Base-by-base conservation (phyloP, 2,329 filamentous ascomycete species). In the Emergomyces orientalis region DNA sequence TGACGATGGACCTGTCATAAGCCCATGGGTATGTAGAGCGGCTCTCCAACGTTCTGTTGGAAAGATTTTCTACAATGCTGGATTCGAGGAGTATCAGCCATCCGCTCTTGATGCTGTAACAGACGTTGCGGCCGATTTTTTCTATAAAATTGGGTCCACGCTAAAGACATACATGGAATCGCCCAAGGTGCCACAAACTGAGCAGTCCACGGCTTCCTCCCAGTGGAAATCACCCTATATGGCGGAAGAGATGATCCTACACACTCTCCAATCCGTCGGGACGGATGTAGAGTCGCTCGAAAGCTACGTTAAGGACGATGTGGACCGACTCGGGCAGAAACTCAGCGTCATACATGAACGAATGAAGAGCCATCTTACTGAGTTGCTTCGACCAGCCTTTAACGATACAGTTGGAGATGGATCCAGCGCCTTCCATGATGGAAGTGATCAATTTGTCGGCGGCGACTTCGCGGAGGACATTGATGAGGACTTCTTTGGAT, bases 381-480 rank as follows among this genome's bases (percentile, higher is more conserved):
- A 99, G 71, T 84, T 99, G 30, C 81, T 99, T 63, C 90, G 94
- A 30, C 94, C 94, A 57, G 94, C 93, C 34, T 83, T 99, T 60
- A 84, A 86, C 59, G 90, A 96, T 70, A 86, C 84, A 54, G 88
- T 89, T 43, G 84, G 85, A 39, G 94, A 97, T 72, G 94, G 92
- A 43, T 91, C 88, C 4, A 89, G 88, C 63, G 90, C 91, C 7
- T 99, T 99, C 81, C 91, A 95, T 66, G 94, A 99, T 70, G 93
- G 92, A 67, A 96, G 91, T 75, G 94, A 99, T 67, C 94, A 97
- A 73, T 99, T 97, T 69, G 87, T 97, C 57, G 91, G 90, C 55
- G 94, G 94, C 65, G 94, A 99, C 75, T 99, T 99, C 74, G 94
- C 94, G 0, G 94, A 97, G 73, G 94, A 99, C 69, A 88, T 99